Conservation (phyloP, 1,284 basidiomycete species). For the Moesziomyces antarcticus region DNA sequence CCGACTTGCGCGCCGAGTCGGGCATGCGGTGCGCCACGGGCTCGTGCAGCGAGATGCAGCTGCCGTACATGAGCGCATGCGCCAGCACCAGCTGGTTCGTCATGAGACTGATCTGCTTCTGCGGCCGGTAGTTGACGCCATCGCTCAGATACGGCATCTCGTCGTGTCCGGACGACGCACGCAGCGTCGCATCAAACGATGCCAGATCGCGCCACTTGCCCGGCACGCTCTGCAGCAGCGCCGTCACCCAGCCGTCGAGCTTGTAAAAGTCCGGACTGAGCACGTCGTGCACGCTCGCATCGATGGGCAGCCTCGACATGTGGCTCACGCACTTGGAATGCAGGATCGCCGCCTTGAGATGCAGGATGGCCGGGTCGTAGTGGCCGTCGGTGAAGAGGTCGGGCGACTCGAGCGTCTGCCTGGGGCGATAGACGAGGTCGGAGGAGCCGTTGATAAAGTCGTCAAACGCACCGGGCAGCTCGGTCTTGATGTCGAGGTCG, state of each 20-base stretch:
- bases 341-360: slow-evolving; percentile 52
- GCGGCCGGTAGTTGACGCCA: slow-evolving; percentile 40
- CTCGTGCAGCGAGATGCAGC: slow-evolving; percentile 48
- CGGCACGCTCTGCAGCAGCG: slow-evolving; percentile 44
- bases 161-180: slow-evolving; percentile 9
- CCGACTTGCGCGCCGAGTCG: slow-evolving; percentile 41
- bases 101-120: slow-evolving; percentile 46
- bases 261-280: slow-evolving; percentile 40
- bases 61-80: slow-evolving; percentile 41
- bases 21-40: slow-evolving; percentile 40
- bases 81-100: slow-evolving; percentile 46
- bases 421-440: slow-evolving; percentile 29
- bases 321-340: slow-evolving; percentile 43
- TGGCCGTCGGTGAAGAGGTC: slow-evolving; percentile 49
- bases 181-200: slow-evolving; percentile 26
- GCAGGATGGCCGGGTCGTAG: slow-evolving; percentile 41
- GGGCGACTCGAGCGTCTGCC: slow-evolving; percentile 51
- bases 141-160: slow-evolving; percentile 44
- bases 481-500: slow-evolving; percentile 46
- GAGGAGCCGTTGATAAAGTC: slow-evolving; percentile 40
- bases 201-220: slow-evolving; percentile 36
- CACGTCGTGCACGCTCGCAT: slow-evolving; percentile 34
- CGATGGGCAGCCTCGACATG: slow-evolving; percentile 44
- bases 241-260: slow-evolving; percentile 28
- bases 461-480: slow-evolving; percentile 51